Conservation (phyloP, 1,284 basidiomycete genomes). For the Rhodotorula sp. region DNA sequence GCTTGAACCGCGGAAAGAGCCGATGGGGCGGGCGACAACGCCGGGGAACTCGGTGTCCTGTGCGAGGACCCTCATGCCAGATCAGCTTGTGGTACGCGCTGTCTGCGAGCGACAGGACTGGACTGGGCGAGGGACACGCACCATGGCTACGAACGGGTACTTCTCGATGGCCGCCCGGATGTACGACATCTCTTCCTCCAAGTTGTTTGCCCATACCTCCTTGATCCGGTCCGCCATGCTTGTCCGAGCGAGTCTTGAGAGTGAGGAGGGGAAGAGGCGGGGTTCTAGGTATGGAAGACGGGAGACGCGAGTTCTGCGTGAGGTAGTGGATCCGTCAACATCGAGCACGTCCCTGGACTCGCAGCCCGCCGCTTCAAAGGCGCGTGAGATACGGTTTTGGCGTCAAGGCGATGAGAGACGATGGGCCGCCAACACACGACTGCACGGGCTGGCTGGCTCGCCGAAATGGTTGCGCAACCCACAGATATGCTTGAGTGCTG, state of each 20-base stretch:
- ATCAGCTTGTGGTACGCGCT: constrained; percentile 2
- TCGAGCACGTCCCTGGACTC: no score
- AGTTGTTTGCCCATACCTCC: constrained; percentile 94
- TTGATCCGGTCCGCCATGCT: constrained; percentile 29
- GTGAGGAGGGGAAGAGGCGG: not conserved
- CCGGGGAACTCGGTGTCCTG: constrained; percentile 99
- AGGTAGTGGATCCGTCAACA: no score
- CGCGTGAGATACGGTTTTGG: no score
- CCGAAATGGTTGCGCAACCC: no score
- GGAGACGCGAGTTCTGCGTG: no score
- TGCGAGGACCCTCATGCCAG: constrained; percentile 17
- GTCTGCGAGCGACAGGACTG: not conserved
- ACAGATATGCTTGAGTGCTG: no score
- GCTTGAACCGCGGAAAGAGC: constrained; percentile 90
- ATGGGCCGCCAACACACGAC: no score
- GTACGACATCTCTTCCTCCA: constrained; percentile 85
- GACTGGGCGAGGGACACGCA: constrained; percentile 50
- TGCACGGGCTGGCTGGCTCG: no score
- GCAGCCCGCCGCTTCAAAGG: no score
- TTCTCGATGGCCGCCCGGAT: constrained; percentile 82
- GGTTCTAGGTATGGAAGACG: not conserved
- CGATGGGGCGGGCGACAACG: constrained; percentile 95
- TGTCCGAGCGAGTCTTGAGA: not conserved
- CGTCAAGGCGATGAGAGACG: no score
- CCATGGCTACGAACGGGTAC: constrained; percentile 95